Conservation (phyloP, 176 grass and related monocot genomes). For the Olyra latifolia region DNA sequence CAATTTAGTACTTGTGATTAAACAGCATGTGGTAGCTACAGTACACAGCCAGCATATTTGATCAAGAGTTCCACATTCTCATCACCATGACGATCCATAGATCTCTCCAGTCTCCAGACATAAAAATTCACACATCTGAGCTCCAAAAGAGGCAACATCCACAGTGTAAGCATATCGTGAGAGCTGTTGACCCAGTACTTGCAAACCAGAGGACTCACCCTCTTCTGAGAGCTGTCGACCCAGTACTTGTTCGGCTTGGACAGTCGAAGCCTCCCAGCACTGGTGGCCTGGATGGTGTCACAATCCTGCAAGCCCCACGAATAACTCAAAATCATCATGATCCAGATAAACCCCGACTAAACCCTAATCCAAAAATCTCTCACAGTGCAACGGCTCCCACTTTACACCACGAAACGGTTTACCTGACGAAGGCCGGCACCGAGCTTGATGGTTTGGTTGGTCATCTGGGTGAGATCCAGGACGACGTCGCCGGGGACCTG, state of each 20-base stretch:
- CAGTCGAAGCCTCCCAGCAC: constrained; percentile 65
- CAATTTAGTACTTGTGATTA: neutral
- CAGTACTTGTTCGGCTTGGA: constrained; percentile 97
- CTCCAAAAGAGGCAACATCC: neutral
- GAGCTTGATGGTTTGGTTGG: constrained; percentile 84
- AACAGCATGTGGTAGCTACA: neutral
- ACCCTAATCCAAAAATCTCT: constrained; percentile 32
- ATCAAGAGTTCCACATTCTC: neutral
- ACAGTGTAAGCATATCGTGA: constrained; percentile 24
- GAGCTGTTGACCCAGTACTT: constrained; percentile 96
- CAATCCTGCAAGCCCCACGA: constrained; percentile 50
- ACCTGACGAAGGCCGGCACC: constrained; percentile 80
- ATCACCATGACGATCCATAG: neutral
- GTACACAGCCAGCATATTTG: neutral
- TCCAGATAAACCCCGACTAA: constrained; percentile 22
- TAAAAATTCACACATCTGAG: neutral
- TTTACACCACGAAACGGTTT: constrained; percentile 1
- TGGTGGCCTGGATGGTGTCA: constrained; percentile 68
- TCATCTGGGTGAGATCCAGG: constrained; percentile 75
- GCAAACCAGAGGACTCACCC: constrained; percentile 48
- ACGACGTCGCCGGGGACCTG: constrained; percentile 81
- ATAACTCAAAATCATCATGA: neutral
- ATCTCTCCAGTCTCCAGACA: neutral
- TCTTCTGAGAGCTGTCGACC: constrained; percentile 90
- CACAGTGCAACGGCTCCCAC: neutral